Base-by-base conservation (phyloP, 768 basidiomycete species). In the Candolleomyces eurysporus region DNA sequence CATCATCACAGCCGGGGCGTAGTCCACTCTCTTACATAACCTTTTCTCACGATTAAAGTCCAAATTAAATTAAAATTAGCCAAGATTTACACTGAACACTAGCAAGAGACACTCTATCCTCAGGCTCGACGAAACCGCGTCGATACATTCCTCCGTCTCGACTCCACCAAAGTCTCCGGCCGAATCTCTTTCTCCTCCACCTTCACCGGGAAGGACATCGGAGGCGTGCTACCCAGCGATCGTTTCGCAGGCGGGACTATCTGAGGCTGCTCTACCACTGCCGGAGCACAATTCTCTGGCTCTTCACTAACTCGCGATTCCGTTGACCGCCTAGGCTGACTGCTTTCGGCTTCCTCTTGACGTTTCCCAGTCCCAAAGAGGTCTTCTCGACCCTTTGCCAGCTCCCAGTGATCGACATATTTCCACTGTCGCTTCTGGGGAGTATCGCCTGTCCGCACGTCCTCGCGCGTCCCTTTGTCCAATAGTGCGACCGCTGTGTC, bases 351-450 rank as follows among this genome's bases (percentile, higher is more conserved):
- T 21, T 59, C 42, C 19, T 70, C 16, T 6, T 56, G 31, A 21
- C 32, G 26, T 30, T 61, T 51, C 6, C 16, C 57, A 59, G 39
- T 66, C 56, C 40, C 77, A 77, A 95, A 66, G 31, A 94, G 72
- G 6, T 78, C 75, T 4, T 88, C 84, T 30, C 92, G 83, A 59
- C 75, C 79, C 62, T 83, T 77, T 6, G 91, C 91, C 61, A 90
- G 73, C 46, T 85, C 81, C 91, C 92, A 94, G 54, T 84, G 73
- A 64, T 90, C 88, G 6, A 79, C 78, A 62, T 88, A 88, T 62
- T 88, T 77, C 86, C 89, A 90, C 32, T 74, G 72, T 36, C 90
- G 86, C 77, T 91, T 93, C 50, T 84, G 84, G 40, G 93, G 93
- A 3, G 92, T 94, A 58, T 75, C 74, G 5, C 92, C 92, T 14